These are phyloP conservation scores for Trichosanthes cucumerina DNA, from an alignment of 306 rosid species.

Conservation along the genomic window DNA sequence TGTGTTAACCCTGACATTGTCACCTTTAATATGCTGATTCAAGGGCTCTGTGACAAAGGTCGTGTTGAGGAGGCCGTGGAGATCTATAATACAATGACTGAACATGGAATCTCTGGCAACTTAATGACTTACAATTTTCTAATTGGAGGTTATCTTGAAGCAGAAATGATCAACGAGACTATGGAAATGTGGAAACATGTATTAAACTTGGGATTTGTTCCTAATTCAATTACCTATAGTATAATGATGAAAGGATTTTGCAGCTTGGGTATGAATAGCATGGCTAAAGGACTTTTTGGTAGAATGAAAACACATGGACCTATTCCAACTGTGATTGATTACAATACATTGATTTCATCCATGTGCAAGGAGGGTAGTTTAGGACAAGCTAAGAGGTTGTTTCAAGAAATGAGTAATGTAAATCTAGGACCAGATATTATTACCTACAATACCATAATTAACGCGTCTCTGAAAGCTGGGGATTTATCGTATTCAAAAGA, in stretches of 20 bases:
- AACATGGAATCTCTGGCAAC: constrained; percentile 39
- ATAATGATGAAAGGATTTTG: constrained; percentile 72
- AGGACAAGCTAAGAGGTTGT: constrained; percentile 59
- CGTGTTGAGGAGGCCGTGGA: constrained; percentile 31
- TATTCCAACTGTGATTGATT: constrained; percentile 40
- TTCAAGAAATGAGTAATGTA: constrained; percentile 46
- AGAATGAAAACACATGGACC: constrained; percentile 46
- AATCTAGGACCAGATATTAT: constrained; percentile 36
- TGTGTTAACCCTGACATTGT: constrained; percentile 40
- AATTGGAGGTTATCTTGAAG: constrained; percentile 49
- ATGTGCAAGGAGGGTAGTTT: constrained; percentile 63
- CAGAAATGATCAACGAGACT: constrained; percentile 32
- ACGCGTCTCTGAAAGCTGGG: constrained; percentile 57
- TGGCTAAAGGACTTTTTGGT: constrained; percentile 66
- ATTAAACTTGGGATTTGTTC: constrained; percentile 39
- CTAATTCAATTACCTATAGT: constrained; percentile 41
- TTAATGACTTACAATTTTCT: constrained; percentile 42
- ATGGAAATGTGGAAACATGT: constrained; percentile 43
- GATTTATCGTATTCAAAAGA: constrained; percentile 43
- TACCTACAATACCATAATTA: constrained; percentile 56
- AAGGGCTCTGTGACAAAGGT: constrained; percentile 55
- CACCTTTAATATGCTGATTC: constrained; percentile 40
- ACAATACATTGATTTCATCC: constrained; percentile 47
- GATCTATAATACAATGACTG: constrained; percentile 45
- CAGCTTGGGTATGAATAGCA: constrained; percentile 46